Base-by-base conservation (phyloP, 306 rosid species). In the Crotalaria pallida region DNA sequence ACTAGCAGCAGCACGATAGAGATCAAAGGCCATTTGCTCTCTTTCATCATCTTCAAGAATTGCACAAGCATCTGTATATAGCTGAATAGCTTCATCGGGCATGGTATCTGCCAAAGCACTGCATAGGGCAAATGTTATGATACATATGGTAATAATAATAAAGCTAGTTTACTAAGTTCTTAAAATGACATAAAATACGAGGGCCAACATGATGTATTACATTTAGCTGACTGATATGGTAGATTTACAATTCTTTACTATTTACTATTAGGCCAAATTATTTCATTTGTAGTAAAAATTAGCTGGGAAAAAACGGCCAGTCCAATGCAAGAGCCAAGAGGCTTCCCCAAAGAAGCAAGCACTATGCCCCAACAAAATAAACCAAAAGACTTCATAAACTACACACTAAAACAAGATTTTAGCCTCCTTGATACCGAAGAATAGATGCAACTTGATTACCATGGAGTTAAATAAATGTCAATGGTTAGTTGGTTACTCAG, bases 21-120 rank as follows among this genome's bases (percentile, higher is more conserved):
- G 75, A 82, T 94, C 98, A 84, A 94, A 94, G 52, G 98, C 83
- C 98, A 94, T 94, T 84, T 94, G 98, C 58, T 94, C 97, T 78
- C 75, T 90, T 50, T 80, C 95, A 57, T 94, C 97, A 1, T 94
- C 98, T 86, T 88, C 98, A 53, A 94, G 98, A 87, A 77, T 72
- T 63, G 88, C 73, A 77, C 90, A 85, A 59, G 98, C 95, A 67
- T 88, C 98, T 57, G 89, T 79, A 83, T 87, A 94, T 22, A 94
- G 81, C 80, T 86, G 89, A 81, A 94, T 83, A 57, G 98, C 95
- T 74, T 87, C 97, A 66, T 94, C 95, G 10, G 97, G 88, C 80
- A 75, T 36, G 52, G 82, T 73, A 80, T 91, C 97, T 80, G 91
- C 98, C 80, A 94, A 71, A 52, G 98, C 95, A 74, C 98, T 90